Conservation (phyloP, 768 basidiomycete genomes). For the Mrakia blollopis region DNA sequence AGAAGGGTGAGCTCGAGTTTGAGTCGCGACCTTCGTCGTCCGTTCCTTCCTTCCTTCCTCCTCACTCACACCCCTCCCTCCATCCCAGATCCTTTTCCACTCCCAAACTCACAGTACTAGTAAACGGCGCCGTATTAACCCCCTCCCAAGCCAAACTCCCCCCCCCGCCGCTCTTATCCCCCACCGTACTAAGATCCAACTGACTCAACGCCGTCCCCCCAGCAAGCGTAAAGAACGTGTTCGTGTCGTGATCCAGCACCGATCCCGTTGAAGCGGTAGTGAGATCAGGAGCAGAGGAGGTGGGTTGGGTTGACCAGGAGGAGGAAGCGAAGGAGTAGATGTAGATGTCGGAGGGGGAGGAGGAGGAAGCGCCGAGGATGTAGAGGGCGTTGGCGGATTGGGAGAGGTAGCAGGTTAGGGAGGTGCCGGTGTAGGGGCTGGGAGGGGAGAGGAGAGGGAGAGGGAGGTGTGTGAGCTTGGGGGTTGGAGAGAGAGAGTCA, state of each 20-base stretch:
- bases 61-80: background rate
- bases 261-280: constrained; percentile 54
- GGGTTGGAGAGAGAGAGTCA: constrained; percentile 1
- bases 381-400: constrained; percentile 69
- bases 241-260: constrained; percentile 91
- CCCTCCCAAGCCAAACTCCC: constrained; percentile 61
- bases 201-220: constrained; percentile 29
- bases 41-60: background rate
- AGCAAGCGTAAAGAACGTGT: constrained; percentile 65
- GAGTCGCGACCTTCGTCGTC: background rate
- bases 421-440: constrained; percentile 46
- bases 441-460: too few species aligned
- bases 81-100: background rate
- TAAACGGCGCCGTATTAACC: constrained; percentile 57
- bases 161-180: constrained; percentile 50
- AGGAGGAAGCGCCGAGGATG: constrained; percentile 22
- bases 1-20: background rate
- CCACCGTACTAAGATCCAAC: constrained; percentile 64
- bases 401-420: constrained; percentile 43
- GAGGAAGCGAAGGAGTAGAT: constrained; percentile 63
- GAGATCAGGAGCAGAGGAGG: constrained; percentile 50
- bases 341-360: constrained; percentile 52
- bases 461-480: background rate
- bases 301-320: constrained; percentile 71
- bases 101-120: constrained; percentile 42